These are phyloP conservation scores for Camillea tinctor DNA, from an alignment of 2,329 filamentous ascomycete genomes.

Conservation along the genomic window DNA sequence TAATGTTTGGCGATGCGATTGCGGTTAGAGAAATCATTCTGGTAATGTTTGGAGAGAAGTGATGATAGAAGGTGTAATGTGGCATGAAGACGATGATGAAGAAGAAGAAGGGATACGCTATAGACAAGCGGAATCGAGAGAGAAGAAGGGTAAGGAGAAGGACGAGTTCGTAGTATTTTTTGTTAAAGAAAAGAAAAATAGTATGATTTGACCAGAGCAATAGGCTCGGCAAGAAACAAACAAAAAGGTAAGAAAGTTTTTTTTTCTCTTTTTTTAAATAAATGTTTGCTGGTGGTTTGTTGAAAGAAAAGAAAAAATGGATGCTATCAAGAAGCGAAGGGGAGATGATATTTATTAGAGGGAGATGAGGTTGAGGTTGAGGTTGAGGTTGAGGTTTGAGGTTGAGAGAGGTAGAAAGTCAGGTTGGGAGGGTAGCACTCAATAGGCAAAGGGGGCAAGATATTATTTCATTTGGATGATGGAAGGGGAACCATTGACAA, in stretches of 20 bases:
- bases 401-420: constrained; percentile 9
- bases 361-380: constrained; percentile 7
- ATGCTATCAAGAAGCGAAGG: constrained; percentile 17
- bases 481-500: constrained; percentile 20
- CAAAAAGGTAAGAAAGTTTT: constrained; percentile 22
- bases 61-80: constrained; percentile 20
- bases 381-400: constrained; percentile 5
- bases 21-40: constrained; percentile 56
- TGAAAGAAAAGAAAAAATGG: constrained; percentile 8
- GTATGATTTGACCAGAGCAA: constrained; percentile 26
- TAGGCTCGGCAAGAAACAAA: constrained; percentile 34
- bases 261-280: too few species aligned
- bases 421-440: constrained; percentile 11
- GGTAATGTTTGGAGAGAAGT: constrained; percentile 29
- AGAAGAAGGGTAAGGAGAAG: constrained; percentile 23
- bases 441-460: constrained; percentile 18
- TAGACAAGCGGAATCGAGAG: constrained; percentile 32
- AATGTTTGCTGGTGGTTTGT: constrained; percentile 27
- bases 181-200: not conserved
- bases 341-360: constrained; percentile 9
- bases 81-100: constrained; percentile 15
- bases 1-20: constrained; percentile 52
- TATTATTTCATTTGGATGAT: constrained; percentile 2
- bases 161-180: too few species aligned
- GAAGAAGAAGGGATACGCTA: constrained; percentile 21